Percentiles rank a stretch among this genome's conserved stretches.
These are phyloP conservation scores for Pseudogymnoascus sp. DNA, from an alignment of 2,329 filamentous ascomycete genomes.

Conservation along the genomic window DNA sequence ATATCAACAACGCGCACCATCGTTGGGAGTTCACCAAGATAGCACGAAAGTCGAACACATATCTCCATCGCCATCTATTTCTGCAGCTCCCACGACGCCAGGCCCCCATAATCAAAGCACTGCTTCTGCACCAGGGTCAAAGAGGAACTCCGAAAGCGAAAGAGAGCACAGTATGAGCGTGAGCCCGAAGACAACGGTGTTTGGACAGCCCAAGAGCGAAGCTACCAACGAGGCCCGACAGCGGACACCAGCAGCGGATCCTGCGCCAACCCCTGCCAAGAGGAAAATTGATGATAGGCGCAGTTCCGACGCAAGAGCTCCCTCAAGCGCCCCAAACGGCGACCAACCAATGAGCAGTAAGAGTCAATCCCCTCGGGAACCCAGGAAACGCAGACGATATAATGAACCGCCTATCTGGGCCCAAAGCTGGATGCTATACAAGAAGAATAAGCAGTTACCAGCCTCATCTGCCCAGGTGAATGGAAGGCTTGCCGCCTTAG, in stretches of 20 bases:
- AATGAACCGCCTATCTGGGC: constrained; percentile 44
- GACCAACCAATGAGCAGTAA: constrained; percentile 1
- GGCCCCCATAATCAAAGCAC: constrained; percentile 40
- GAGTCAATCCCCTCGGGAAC: constrained; percentile 1
- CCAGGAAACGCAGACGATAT: constrained; percentile 27
- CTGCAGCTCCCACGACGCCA: constrained; percentile 36
- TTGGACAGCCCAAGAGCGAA: constrained; percentile 27
- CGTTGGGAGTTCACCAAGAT: constrained; percentile 18
- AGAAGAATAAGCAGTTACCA: constrained; percentile 1
- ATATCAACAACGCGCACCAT: constrained; percentile 45
- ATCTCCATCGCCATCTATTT: constrained; percentile 30
- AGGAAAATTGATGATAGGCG: constrained; percentile 39
- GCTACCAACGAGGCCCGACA: constrained; percentile 15
- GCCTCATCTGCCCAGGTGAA: constrained; percentile 22
- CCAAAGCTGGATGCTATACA: constrained; percentile 18
- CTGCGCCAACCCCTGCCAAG: constrained; percentile 36
- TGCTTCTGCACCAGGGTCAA: constrained; percentile 33
- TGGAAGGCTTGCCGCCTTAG: constrained; percentile 10
- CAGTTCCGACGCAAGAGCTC: constrained; percentile 16
- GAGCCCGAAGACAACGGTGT: constrained; percentile 61
- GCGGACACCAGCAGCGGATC: constrained; percentile 28
- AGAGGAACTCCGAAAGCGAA: constrained; percentile 47
- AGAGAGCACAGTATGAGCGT: constrained; percentile 65
- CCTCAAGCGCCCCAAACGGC: constrained; percentile 20
- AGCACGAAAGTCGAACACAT: constrained; percentile 28